phyloP scores from a whole-genome alignment of 2,329 filamentous ascomycete species.

The Rutstroemia sp. region DNA sequence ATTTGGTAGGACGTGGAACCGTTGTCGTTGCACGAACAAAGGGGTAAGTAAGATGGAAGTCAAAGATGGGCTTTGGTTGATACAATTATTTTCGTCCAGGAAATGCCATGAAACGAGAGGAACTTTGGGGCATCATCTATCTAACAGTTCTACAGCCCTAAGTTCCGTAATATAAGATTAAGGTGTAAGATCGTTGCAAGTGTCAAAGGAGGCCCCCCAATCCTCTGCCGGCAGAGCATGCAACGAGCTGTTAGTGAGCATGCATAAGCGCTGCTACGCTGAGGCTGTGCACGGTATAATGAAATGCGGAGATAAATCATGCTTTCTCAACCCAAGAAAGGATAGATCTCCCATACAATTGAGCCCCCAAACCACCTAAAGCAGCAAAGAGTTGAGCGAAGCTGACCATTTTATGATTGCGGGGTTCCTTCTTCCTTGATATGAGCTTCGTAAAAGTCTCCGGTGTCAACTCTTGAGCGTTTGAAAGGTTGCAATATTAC shows the following conservation, averaged over 20 bases:
- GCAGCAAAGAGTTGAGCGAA: neutral
- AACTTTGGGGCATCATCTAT: neutral
- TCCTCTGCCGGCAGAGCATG: neutral
- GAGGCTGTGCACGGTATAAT: slow-evolving; percentile 6
- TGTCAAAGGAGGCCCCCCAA: neutral
- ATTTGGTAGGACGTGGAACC: too few relatives aligned
- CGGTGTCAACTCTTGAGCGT: neutral
- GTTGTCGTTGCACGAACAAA: neutral
- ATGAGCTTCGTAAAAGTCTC: neutral
- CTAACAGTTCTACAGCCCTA: neutral
- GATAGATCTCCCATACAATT: slow-evolving; percentile 5
- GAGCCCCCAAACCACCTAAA: neutral
- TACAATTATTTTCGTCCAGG: too few relatives aligned
- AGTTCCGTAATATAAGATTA: slow-evolving; percentile 1
- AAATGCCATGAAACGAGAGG: neutral
- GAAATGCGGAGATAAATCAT: slow-evolving; percentile 4
- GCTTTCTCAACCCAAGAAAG: neutral
- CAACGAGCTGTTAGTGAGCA: neutral
- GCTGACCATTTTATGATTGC: neutral
- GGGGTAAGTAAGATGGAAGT: neutral
- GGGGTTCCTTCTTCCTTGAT: slow-evolving; percentile 4
- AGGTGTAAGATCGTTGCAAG: neutral
- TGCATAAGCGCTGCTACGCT: slow-evolving; percentile 1
- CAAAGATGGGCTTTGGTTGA: too few relatives aligned
- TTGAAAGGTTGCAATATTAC: slow-evolving; percentile 1